Conservation (phyloP, 805 yeast species). For the Cephaloascus albidus region DNA sequence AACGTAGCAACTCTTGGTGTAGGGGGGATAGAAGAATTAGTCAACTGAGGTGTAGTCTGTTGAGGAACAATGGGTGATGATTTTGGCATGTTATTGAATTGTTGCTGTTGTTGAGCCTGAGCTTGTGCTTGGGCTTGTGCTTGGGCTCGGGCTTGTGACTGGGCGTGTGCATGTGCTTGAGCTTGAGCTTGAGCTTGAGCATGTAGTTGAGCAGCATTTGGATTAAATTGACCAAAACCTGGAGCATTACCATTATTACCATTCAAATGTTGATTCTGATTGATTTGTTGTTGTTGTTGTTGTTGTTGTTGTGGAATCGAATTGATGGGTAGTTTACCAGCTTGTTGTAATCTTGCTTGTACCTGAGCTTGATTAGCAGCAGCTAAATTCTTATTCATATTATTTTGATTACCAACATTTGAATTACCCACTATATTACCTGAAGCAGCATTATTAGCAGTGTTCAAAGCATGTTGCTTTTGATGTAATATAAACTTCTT, state of each 20-base stretch:
- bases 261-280: neutral
- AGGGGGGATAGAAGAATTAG: no score
- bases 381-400: conserved; percentile 5
- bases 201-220: neutral
- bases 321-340: conserved; percentile 4
- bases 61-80: neutral
- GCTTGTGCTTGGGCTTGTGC: conserved; percentile 4
- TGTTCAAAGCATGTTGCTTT: conserved; percentile 18
- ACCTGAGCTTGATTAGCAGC: conserved; percentile 7
- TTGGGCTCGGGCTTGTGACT: conserved; percentile 6
- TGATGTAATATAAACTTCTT: conserved; percentile 29
- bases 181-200: no score
- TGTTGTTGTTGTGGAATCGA: conserved; percentile 4
- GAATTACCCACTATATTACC: neutral
- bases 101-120: conserved; percentile 2
- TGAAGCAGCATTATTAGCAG: neutral
- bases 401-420: conserved; percentile 4
- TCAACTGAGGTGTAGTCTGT: neutral
- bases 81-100: conserved; percentile 8
- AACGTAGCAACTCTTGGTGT: no score
- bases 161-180: no score
- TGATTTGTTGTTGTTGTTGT: conserved; percentile 1
- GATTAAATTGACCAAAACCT: no score
- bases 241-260: conserved; percentile 1
- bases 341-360: conserved; percentile 5